These are phyloP conservation scores for Pouteria campechiana DNA, from an alignment of 179 eudicot genomes.

Conservation along the genomic window DNA sequence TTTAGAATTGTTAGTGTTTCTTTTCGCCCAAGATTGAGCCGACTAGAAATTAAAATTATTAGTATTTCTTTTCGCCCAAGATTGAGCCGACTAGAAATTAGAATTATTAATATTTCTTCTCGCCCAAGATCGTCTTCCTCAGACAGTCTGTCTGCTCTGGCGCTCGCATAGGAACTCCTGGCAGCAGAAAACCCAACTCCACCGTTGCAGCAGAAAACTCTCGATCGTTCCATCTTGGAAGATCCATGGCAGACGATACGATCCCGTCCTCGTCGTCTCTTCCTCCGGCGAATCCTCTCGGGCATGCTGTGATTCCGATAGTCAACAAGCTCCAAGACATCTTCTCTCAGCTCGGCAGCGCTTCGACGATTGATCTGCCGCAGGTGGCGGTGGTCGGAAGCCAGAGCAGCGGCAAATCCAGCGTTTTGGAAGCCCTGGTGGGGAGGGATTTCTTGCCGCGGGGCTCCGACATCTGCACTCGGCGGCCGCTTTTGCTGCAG, in stretches of 20 bases:
- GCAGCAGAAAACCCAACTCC: no score
- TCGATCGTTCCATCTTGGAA: no score
- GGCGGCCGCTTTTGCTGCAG: slow-evolving; percentile 79
- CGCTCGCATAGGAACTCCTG: no score
- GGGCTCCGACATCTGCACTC: slow-evolving; percentile 66
- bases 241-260: slow-evolving; percentile 24
- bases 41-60: no score
- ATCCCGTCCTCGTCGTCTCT: slow-evolving; percentile 11
- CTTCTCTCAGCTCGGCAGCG: slow-evolving; percentile 58
- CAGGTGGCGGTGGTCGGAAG: slow-evolving; percentile 82
- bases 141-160: no score
- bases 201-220: no score
- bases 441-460: slow-evolving; percentile 80
- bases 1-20: no score
- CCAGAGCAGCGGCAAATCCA: slow-evolving; percentile 79
- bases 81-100: no score
- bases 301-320: slow-evolving; percentile 59
- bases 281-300: slow-evolving; percentile 21
- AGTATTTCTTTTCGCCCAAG: no score
- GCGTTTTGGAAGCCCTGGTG: slow-evolving; percentile 68
- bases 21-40: no score
- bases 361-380: slow-evolving; percentile 47
- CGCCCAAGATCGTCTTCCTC: no score
- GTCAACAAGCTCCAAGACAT: slow-evolving; percentile 77
- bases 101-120: no score